Evolutionary conservation across 371 early-diverging fungal genomes (phyloP).

Genomic region (Conidiobolus incongruus): DNA sequence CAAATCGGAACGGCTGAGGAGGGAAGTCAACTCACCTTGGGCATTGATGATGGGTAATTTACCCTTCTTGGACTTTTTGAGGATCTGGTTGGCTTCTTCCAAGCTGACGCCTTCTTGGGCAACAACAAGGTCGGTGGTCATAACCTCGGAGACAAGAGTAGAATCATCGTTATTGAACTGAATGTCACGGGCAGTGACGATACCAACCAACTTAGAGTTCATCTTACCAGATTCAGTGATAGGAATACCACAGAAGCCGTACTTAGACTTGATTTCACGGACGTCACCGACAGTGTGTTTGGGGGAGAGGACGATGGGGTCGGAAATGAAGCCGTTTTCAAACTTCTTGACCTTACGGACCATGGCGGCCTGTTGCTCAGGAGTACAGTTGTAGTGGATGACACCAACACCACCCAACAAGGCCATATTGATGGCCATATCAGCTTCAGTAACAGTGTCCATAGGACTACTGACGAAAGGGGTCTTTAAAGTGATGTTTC

Average conservation of each 20-base stretch:
- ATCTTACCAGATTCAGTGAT: conserved; percentile 81
- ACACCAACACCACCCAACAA: conserved; percentile 90
- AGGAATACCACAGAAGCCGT: conserved; percentile 92
- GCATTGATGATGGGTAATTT: conserved; percentile 87
- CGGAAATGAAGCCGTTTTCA: conserved; percentile 94
- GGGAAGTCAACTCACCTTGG: conserved; percentile 60
- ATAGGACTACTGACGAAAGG: conserved; percentile 89
- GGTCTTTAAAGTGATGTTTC: conserved; percentile 64
- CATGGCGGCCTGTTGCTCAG: conserved; percentile 90
- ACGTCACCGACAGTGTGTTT: conserved; percentile 70
- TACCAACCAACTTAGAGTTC: conserved; percentile 76
- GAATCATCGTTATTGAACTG: conserved; percentile 54
- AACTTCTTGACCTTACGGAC: conserved; percentile 93
- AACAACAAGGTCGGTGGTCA: conserved; percentile 76
- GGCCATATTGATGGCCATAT: conserved; percentile 95
- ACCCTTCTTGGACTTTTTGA: conserved; percentile 78
- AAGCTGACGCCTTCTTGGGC: conserved; percentile 74
- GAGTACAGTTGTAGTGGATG: conserved; percentile 89
- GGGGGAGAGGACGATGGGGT: conserved; percentile 74
- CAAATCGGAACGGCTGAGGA: conserved; percentile 82
- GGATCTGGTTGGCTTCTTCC: conserved; percentile 70
- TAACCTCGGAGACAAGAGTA: conserved; percentile 41
- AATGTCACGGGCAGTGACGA: conserved; percentile 90
- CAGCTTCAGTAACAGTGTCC: conserved; percentile 94
- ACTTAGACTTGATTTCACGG: conserved; percentile 53